These are phyloP conservation scores for Basidiobolus heterosporus DNA, from an alignment of 371 early-diverging fungal species.

Conservation along the genomic window DNA sequence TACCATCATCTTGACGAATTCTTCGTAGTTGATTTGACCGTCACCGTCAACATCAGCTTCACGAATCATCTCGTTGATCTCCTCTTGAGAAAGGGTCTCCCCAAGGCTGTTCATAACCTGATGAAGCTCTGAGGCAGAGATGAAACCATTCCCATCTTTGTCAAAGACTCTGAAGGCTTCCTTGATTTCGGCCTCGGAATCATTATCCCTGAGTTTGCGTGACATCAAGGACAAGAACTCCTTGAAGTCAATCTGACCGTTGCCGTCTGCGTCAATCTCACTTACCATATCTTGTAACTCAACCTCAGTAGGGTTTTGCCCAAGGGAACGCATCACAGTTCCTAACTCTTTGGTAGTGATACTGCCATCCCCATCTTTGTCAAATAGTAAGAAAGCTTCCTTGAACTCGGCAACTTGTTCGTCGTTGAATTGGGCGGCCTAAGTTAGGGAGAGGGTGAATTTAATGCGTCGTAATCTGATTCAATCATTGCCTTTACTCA, in stretches of 20 bases:
- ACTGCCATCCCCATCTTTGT: conserved; percentile 78
- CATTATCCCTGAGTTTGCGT: conserved; percentile 51
- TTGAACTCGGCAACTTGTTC: conserved; percentile 78
- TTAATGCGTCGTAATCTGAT: too few relatives aligned
- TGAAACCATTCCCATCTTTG: conserved; percentile 67
- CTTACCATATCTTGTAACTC: conserved; percentile 66
- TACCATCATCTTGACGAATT: conserved; percentile 74
- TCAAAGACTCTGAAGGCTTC: conserved; percentile 79
- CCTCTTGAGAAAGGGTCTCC: conserved; percentile 55
- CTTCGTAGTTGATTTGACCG: conserved; percentile 72
- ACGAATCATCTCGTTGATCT: conserved; percentile 68
- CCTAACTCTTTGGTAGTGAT: conserved; percentile 69
- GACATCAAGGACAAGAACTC: conserved; percentile 84
- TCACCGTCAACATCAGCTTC: conserved; percentile 75
- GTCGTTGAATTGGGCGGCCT: conserved; percentile 79
- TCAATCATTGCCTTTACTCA: too few relatives aligned
- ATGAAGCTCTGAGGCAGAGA: conserved; percentile 58
- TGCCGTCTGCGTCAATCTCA: conserved; percentile 77
- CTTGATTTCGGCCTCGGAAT: conserved; percentile 59
- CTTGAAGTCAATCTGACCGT: conserved; percentile 74
- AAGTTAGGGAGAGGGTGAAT: background rate
- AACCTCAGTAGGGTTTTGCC: conserved; percentile 51
- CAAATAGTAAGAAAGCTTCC: conserved; percentile 64
- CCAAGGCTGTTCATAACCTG: conserved; percentile 67
- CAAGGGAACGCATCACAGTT: conserved; percentile 73